Evolutionary conservation across 768 basidiomycete genomes (phyloP), one percentile per base, ranked within the genome.

Genomic region (Chalciporus pseudorubinellus): DNA sequence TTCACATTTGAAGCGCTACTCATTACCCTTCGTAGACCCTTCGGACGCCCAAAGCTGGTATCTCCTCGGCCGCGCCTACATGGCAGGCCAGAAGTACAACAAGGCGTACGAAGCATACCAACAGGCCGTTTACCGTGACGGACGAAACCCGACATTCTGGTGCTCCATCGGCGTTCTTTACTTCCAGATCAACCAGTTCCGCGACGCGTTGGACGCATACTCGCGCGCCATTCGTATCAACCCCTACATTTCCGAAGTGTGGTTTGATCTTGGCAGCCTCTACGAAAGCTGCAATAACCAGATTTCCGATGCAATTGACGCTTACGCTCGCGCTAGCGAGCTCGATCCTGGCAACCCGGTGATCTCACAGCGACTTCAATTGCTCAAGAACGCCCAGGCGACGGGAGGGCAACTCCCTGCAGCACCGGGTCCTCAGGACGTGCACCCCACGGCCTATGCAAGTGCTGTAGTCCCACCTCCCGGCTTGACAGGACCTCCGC

Each of bases 251-350:
- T 82, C 83, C 44, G 87, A 84, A 59, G 69, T 72, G n/a, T 72
- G 71, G 69, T 98, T 95, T 69, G 95, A 98, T 72, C 83, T 99
- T 34, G 97, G 97, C 38, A 90, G 87, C 56, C 78, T 99, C 0
- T 99, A 99, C 67, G 97, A 99, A 72, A 90, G 88, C 58, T 99
- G 95, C 77, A 98, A 98, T 74, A 98, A 98, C 65, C 97, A 99
- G 70, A 92, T 98, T 65, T 89, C 89, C 33, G 97, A 99, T 68
- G 97, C 97, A 26, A 98, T 98, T 65, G 95, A 99, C 60, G 97
- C 97, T 2, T 99, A 99, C 64, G 91, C 92, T 11, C 83, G 95
- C 31, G 97, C 95, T 1, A 85, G 86, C 51, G 95, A 98, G 68
- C 84, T 98, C 41, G 97, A 98, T 66, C 92, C 95, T 0, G 72